Evolutionary conservation across 495 filamentous ascomycete genomes (phyloP).

Genomic region (Penicillium tannophilum): DNA sequence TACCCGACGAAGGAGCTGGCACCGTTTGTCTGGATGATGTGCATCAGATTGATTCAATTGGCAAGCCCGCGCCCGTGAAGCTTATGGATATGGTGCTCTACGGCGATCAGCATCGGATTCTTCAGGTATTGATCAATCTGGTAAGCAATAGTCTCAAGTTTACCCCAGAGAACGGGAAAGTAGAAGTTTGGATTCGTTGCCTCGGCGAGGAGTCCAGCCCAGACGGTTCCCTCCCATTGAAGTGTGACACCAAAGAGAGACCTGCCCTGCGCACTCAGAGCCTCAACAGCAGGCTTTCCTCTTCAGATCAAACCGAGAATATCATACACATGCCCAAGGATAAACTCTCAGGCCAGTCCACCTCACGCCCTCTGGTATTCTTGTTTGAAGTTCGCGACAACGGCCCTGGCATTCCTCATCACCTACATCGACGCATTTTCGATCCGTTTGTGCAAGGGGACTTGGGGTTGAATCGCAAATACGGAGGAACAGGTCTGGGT

Average conservation of each 20-base stretch:
- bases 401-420: conserved; percentile 82
- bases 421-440: conserved; percentile 79
- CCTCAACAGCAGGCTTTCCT: not conserved
- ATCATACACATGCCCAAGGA: conserved; percentile 7
- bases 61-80: conserved; percentile 41
- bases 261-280: not conserved
- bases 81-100: conserved; percentile 77
- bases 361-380: conserved; percentile 62
- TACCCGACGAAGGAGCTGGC: not conserved
- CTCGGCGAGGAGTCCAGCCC: conserved; percentile 16
- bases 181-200: conserved; percentile 74
- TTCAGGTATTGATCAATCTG: conserved; percentile 90
- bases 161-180: conserved; percentile 74
- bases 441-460: conserved; percentile 95
- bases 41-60: not conserved
- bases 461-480: conserved; percentile 83
- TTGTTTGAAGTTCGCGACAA: conserved; percentile 90
- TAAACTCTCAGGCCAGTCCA: conserved; percentile 45
- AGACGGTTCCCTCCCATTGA: not conserved
- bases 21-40: not conserved
- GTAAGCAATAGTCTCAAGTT: conserved; percentile 94
- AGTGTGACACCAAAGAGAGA: conserved; percentile 28
- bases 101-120: conserved; percentile 88
- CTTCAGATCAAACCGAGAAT: not conserved
- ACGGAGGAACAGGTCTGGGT: conserved; percentile 88